A percentile compares a stretch with the other conserved stretches of the same genome.
Conservation (phyloP, 768 basidiomycete genomes). For the Dentipellis sp. region DNA sequence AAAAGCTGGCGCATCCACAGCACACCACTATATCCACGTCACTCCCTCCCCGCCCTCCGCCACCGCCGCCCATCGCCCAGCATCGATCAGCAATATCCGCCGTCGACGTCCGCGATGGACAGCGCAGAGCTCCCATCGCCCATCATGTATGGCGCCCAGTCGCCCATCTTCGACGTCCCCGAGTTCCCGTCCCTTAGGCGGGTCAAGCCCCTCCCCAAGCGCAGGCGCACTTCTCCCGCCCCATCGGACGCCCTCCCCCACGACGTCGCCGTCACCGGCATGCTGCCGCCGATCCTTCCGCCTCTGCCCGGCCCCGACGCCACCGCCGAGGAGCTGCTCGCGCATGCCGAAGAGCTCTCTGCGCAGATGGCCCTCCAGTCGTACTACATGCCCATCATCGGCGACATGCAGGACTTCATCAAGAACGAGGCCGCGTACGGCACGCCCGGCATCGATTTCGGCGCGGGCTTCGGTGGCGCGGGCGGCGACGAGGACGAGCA, state of each 20-base stretch:
- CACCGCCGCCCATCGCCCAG: not conserved
- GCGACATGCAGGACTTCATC: constrained; percentile 37
- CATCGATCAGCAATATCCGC: not conserved
- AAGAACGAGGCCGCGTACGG: constrained; percentile 9
- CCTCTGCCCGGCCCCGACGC: constrained; percentile 32
- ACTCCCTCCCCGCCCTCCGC: not conserved
- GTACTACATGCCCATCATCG: constrained; percentile 52
- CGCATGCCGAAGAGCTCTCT: constrained; percentile 47
- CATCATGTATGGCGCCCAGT: constrained; percentile 20
- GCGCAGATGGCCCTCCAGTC: constrained; percentile 53
- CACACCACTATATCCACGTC: not conserved
- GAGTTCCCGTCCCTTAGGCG: constrained; percentile 54
- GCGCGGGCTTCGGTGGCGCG: constrained; percentile 15
- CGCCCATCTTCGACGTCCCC: constrained; percentile 56
- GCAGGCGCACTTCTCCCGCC: constrained; percentile 42
- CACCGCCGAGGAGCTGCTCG: constrained; percentile 48
- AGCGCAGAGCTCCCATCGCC: not conserved
- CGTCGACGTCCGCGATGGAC: not conserved
- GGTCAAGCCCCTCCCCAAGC: constrained; percentile 74
- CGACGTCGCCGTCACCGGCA: constrained; percentile 2
- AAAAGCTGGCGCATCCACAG: not conserved
- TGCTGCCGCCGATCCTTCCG: constrained; percentile 20
- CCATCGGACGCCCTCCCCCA: not conserved
- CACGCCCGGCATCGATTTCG: constrained; percentile 18
- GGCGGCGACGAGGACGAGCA: constrained; percentile 35